These are phyloP conservation scores for Hyaloscypha variabilis DNA, from an alignment of 495 filamentous ascomycete species.

Conservation along the genomic window DNA sequence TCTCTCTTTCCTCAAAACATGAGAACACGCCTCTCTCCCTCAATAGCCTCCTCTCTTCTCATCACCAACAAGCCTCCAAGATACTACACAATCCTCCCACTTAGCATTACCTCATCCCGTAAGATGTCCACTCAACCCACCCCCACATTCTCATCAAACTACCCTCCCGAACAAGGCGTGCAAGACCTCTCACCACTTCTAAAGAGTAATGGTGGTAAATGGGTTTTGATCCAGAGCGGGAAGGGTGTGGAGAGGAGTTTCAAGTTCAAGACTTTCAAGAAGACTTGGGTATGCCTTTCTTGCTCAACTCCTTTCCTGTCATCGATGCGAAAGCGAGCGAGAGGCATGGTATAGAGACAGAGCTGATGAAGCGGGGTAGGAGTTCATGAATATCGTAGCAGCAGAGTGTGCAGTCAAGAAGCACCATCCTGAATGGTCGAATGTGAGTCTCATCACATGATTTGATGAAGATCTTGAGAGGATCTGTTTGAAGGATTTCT, in stretches of 20 bases:
- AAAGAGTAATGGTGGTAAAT: slow-evolving; percentile 40
- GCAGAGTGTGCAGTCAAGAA: slow-evolving; percentile 56
- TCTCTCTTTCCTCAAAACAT: too few species aligned
- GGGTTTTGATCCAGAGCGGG: slow-evolving; percentile 51
- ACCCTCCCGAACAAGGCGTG: slow-evolving; percentile 14
- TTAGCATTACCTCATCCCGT: neutral
- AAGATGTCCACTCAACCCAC: slow-evolving; percentile 1
- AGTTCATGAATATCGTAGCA: slow-evolving; percentile 63
- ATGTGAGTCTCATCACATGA: slow-evolving; percentile 42
- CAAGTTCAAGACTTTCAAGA: slow-evolving; percentile 64
- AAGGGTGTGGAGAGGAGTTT: slow-evolving; percentile 59
- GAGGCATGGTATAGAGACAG: neutral
- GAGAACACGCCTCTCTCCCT: neutral
- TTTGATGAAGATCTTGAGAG: too few species aligned
- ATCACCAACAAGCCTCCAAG: neutral
- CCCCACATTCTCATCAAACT: slow-evolving; percentile 24
- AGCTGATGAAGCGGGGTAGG: slow-evolving; percentile 36
- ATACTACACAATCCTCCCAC: neutral
- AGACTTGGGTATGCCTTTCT: slow-evolving; percentile 56
- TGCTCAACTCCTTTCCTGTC: slow-evolving; percentile 3
- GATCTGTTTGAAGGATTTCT: neutral
- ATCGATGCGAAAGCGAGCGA: neutral
- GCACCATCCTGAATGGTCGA: slow-evolving; percentile 68
- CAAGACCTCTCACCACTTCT: slow-evolving; percentile 20
- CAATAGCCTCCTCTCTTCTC: neutral